Percentiles rank a stretch among this genome's conserved stretches.
phyloP scores from a whole-genome alignment of 176 grass and related monocot genomes.

The Aegilops bicornis region DNA sequence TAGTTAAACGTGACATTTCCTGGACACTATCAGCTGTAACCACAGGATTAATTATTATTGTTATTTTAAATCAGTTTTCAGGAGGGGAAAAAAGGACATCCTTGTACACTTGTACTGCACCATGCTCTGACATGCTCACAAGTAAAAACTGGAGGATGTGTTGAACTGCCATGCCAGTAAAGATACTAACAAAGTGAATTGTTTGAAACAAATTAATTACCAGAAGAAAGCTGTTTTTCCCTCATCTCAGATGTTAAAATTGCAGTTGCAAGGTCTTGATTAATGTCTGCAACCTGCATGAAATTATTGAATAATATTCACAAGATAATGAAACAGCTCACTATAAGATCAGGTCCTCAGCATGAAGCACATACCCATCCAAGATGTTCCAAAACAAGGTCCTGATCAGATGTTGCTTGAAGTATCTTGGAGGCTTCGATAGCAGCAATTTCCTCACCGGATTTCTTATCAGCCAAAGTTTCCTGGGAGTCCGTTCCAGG shows the following conservation, averaged over 20 bases:
- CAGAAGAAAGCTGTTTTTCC: conserved; percentile 73
- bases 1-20: conserved; percentile 12
- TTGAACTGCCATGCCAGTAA: neutral
- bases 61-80: neutral
- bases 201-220: conserved; percentile 47
- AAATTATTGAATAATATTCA: conserved; percentile 29
- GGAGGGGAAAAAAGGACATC: neutral
- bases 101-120: neutral
- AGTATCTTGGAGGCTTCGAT: conserved; percentile 87
- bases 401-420: conserved; percentile 76
- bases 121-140: neutral
- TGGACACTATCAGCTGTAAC: neutral
- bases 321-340: conserved; percentile 11
- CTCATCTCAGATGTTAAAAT: conserved; percentile 89
- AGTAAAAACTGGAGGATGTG: conserved; percentile 4
- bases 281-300: conserved; percentile 74
- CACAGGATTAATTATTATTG: neutral
- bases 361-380: conserved; percentile 73
- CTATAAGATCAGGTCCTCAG: neutral
- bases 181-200: conserved; percentile 17
- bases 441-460: conserved; percentile 64
- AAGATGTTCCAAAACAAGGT: conserved; percentile 94
- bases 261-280: conserved; percentile 74
- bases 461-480: conserved; percentile 36
- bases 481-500: conserved; percentile 39